Evolutionary conservation across 164 flowering plant species (phyloP).

Genomic region (Macadamia integrifolia): DNA sequence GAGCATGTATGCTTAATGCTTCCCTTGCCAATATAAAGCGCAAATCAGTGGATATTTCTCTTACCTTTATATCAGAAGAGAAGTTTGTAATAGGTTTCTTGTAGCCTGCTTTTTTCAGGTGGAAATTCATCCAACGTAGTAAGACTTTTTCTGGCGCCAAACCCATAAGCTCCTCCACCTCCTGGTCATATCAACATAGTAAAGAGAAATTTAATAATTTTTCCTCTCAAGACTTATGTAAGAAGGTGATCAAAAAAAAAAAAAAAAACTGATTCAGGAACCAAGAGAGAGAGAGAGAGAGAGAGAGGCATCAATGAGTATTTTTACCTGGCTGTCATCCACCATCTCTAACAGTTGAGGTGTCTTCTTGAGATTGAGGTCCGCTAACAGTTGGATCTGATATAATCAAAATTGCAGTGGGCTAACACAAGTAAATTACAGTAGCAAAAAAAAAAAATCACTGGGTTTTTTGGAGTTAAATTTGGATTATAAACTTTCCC

Average conservation of each 20-base stretch:
- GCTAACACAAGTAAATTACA: not conserved
- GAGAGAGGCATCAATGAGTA: not conserved
- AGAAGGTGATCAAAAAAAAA: no score
- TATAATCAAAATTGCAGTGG: conserved; percentile 2
- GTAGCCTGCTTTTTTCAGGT: conserved; percentile 75
- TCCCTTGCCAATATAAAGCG: not conserved
- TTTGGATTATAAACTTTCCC: no score
- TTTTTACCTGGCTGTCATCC: conserved; percentile 59
- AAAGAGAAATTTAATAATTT: conserved; percentile 4
- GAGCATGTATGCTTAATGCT: not conserved
- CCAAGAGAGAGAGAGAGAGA: not conserved
- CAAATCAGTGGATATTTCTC: not conserved
- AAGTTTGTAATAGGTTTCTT: conserved; percentile 67
- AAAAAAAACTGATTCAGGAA: no score
- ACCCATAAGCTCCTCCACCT: conserved; percentile 79
- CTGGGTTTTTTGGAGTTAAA: no score
- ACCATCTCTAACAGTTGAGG: conserved; percentile 87
- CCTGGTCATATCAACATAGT: conserved; percentile 38
- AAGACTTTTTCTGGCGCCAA: conserved; percentile 83
- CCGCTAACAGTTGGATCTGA: conserved; percentile 90
- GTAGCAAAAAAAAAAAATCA: not conserved
- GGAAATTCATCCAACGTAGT: conserved; percentile 91
- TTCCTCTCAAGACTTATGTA: not conserved
- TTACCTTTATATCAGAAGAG: conserved; percentile 85
- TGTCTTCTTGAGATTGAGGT: conserved; percentile 84